phyloP scores from a whole-genome alignment of 768 basidiomycete genomes.

The Chalciporus pseudorubinellus region DNA sequence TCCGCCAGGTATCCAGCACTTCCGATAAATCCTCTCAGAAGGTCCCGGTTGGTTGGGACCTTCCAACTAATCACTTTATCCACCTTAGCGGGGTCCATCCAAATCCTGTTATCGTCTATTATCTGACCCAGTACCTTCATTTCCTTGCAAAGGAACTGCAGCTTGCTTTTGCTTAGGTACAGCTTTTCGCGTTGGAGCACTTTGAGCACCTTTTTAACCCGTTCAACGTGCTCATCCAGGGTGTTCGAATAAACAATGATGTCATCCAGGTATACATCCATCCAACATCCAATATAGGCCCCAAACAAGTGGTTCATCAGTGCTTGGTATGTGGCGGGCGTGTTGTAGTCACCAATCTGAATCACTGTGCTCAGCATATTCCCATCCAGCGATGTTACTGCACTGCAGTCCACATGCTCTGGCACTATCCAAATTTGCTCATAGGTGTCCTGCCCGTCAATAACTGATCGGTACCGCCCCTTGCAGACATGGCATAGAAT shows the following conservation, averaged over 20 bases:
- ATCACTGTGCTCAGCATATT: slow-evolving; percentile 31
- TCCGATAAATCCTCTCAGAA: background rate
- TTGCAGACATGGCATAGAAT: slow-evolving; percentile 10
- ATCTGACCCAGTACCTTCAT: slow-evolving; percentile 36
- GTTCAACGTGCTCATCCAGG: slow-evolving; percentile 28
- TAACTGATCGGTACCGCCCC: background rate
- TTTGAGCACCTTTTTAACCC: slow-evolving; percentile 34
- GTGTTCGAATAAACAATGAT: slow-evolving; percentile 13
- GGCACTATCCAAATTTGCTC: slow-evolving; percentile 14
- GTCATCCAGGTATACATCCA: background rate
- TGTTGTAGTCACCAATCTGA: slow-evolving; percentile 35
- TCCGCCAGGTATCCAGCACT: background rate
- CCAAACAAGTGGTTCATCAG: slow-evolving; percentile 1
- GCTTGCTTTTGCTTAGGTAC: slow-evolving; percentile 36
- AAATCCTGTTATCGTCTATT: slow-evolving; percentile 36
- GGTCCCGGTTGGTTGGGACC: background rate
- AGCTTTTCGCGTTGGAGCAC: slow-evolving; percentile 34
- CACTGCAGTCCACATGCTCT: slow-evolving; percentile 26
- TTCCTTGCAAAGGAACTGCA: slow-evolving; percentile 30
- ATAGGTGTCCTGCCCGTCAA: slow-evolving; percentile 20
- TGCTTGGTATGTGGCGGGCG: slow-evolving; percentile 43
- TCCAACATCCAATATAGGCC: background rate
- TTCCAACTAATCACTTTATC: slow-evolving; percentile 27
- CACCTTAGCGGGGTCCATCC: slow-evolving; percentile 44
- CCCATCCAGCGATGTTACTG: slow-evolving; percentile 38